Evolutionary conservation across 169 alveolate genomes (phyloP), one percentile per base, ranked within the genome.

Genomic region (Sarcocystis neurona): DNA sequence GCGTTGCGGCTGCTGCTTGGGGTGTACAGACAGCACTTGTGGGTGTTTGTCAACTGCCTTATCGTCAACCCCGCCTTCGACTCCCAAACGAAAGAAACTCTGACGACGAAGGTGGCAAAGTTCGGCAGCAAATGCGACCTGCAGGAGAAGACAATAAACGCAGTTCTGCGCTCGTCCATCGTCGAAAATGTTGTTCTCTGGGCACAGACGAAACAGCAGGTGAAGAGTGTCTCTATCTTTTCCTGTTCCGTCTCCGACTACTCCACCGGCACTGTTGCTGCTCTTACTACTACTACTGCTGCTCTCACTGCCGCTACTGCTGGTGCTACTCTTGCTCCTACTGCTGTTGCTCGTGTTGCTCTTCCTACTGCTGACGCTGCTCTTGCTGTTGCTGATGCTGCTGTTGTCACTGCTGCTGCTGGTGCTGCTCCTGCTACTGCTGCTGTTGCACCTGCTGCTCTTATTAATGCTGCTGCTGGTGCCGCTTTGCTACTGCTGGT

Each of bases 31-130:
- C 94, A 94, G 85, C 99, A 98, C 92, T 93, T 98, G 58, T 98
- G 98, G 99, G 96, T 98, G 56, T 99, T 99, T 94, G 98, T 99
- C 70, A 98, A 98, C 92, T 97, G 99, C 75, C 96, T 95, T 87
- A 98, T 99, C 74, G 99, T 96, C 89, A 99, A 99, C 94, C 99
- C 99, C 0, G 96, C 99, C 10, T 99, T 99, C 94, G 99, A 99
- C 92, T 98, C 99, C 23, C 99, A 99, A 92, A 99, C 99, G 4
- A 98, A 96, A 93, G 95, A 93, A 89, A 93, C 95, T 41, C 84
- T 93, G 89, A 93, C 90, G 79, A 89, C 94, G 47, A 96, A 97
- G 90, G 93, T 94, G 20, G 92, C 96, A 53, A 94, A 95, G 79
- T 98, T 97, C 90, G 99, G 99, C 12, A 93, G 98, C 82, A 94